A percentile compares a stretch with the other conserved stretches of the same genome.
These are phyloP conservation scores for Saccharomycopsis crataegensis DNA, from an alignment of 1,139 yeast species.

Conservation along the genomic window DNA sequence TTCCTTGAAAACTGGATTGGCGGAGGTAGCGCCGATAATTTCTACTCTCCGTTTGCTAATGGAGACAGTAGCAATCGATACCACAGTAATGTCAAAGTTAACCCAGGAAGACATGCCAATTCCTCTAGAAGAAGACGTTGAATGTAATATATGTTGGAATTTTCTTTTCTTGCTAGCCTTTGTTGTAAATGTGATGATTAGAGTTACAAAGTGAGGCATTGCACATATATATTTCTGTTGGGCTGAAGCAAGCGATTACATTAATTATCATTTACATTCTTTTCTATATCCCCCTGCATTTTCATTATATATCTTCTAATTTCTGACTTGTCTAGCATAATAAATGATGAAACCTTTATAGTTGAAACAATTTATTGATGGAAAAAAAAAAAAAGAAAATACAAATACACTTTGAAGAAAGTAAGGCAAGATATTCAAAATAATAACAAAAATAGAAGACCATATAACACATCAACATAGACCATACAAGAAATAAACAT, in stretches of 20 bases:
- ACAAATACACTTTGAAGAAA: background rate
- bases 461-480: too few relatives aligned
- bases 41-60: slow-evolving; percentile 81
- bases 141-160: background rate
- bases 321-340: background rate
- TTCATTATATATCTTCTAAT: background rate
- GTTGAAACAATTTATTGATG: too few relatives aligned
- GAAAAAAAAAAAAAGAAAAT: background rate
- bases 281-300: background rate
- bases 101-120: slow-evolving; percentile 76
- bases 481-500: too few relatives aligned
- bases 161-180: background rate
- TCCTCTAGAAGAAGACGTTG: slow-evolving; percentile 34
- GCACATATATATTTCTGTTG: too few relatives aligned
- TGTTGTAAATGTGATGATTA: too few relatives aligned
- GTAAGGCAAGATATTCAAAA: too few relatives aligned
- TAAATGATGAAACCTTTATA: too few relatives aligned
- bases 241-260: too few relatives aligned
- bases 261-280: background rate
- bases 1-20: slow-evolving; percentile 84
- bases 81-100: slow-evolving; percentile 63
- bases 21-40: slow-evolving; percentile 89
- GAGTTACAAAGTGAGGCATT: too few relatives aligned
- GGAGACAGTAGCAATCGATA: slow-evolving; percentile 42
- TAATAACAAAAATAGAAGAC: too few relatives aligned